Conservation (phyloP, 108 stramenopile genomes). For the Skeletonema costatum region DNA sequence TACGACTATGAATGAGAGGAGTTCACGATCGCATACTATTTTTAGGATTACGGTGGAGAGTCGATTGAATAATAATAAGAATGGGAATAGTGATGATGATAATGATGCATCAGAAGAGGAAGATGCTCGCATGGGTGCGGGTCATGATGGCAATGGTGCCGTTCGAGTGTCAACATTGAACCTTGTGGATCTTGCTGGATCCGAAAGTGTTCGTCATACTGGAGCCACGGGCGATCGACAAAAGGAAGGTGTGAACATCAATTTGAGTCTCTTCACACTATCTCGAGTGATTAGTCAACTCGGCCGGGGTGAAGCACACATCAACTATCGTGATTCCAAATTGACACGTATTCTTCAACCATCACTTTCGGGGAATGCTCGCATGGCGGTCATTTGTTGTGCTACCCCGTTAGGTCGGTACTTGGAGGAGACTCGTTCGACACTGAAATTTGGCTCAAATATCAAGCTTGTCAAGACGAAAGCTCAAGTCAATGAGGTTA, state of each 20-base stretch:
- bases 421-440: slow-evolving; percentile 95
- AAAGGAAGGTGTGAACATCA: slow-evolving; percentile 99
- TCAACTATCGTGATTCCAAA: slow-evolving; percentile 95
- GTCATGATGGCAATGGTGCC: slow-evolving; percentile 53
- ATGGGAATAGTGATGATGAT: slow-evolving; percentile 26
- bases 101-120: slow-evolving; percentile 20
- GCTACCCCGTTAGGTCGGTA: slow-evolving; percentile 84
- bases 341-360: slow-evolving; percentile 98
- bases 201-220: too few relatives aligned
- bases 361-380: slow-evolving; percentile 92
- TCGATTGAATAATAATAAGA: slow-evolving; percentile 45
- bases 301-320: slow-evolving; percentile 74
- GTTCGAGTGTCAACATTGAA: slow-evolving; percentile 85
- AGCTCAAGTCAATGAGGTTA: slow-evolving; percentile 78
- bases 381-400: slow-evolving; percentile 96
- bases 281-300: slow-evolving; percentile 99
- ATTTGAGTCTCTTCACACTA: slow-evolving; percentile 94
- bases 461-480: slow-evolving; percentile 88
- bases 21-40: slow-evolving; percentile 96
- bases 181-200: slow-evolving; percentile 91
- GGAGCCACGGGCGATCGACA: slow-evolving; percentile 95
- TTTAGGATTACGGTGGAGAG: slow-evolving; percentile 95
- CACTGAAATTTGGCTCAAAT: slow-evolving; percentile 92
- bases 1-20: slow-evolving; percentile 96
- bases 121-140: not conserved